Conservation (phyloP, 2,329 filamentous ascomycete genomes). For the Nemania sp. region DNA sequence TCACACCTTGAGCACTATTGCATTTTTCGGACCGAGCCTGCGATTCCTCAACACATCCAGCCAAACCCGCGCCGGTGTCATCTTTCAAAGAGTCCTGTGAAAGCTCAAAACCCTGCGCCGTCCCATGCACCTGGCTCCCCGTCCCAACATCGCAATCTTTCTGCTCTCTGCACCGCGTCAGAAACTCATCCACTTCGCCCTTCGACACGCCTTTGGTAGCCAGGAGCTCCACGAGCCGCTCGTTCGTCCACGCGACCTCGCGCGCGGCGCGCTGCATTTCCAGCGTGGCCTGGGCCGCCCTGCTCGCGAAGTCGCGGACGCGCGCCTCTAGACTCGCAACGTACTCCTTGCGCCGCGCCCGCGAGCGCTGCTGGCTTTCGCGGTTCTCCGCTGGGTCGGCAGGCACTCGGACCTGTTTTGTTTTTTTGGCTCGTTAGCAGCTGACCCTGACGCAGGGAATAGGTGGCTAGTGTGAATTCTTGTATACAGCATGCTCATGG, state of each 20-base stretch:
- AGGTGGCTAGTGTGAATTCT: no score
- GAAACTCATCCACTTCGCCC: slow-evolving; percentile 46
- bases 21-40: no score
- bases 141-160: slow-evolving; percentile 32
- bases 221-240: slow-evolving; percentile 48
- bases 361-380: slow-evolving; percentile 57
- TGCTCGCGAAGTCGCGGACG: slow-evolving; percentile 52
- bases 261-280: slow-evolving; percentile 59
- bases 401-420: slow-evolving; percentile 25
- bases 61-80: no score
- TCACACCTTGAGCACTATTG: no score
- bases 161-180: slow-evolving; percentile 27
- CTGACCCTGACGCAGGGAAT: no score
- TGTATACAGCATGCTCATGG: background rate
- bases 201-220: slow-evolving; percentile 43
- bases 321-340: slow-evolving; percentile 51
- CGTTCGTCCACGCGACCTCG: slow-evolving; percentile 53
- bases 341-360: slow-evolving; percentile 55
- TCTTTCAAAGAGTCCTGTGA: background rate
- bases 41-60: no score
- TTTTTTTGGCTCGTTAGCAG: background rate
- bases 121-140: background rate
- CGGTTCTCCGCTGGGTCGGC: slow-evolving; percentile 37
- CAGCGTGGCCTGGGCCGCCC: slow-evolving; percentile 52
- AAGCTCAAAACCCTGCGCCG: background rate